Conservation (phyloP, 495 filamentous ascomycete species). For the Cairneyella variabilis region DNA sequence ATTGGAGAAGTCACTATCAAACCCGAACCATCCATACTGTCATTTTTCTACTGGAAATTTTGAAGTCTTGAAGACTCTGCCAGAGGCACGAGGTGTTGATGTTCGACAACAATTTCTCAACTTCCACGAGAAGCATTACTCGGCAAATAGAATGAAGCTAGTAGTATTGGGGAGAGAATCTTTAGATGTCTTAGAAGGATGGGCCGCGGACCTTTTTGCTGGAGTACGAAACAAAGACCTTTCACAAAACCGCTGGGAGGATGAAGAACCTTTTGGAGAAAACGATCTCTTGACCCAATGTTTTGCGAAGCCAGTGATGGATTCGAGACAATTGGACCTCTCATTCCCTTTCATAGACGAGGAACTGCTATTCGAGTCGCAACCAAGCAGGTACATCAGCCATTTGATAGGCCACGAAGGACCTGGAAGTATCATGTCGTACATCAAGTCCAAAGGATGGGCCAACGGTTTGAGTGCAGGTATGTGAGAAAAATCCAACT, state of each 20-base stretch:
- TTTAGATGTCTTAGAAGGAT: slow-evolving; percentile 82
- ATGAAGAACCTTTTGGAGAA: slow-evolving; percentile 61
- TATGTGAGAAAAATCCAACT: slow-evolving; percentile 43
- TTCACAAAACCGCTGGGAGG: slow-evolving; percentile 75
- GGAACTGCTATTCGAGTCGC: slow-evolving; percentile 73
- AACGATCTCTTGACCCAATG: slow-evolving; percentile 72
- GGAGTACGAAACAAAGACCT: slow-evolving; percentile 82
- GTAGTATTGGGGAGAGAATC: slow-evolving; percentile 84
- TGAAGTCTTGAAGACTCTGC: slow-evolving; percentile 81
- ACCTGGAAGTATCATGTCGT: slow-evolving; percentile 91
- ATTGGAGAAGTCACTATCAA: slow-evolving; percentile 86
- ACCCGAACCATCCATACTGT: slow-evolving; percentile 86
- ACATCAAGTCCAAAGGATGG: slow-evolving; percentile 95
- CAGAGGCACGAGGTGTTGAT: slow-evolving; percentile 77
- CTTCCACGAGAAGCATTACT: slow-evolving; percentile 67
- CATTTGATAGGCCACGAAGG: slow-evolving; percentile 97
- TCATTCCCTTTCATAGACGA: slow-evolving; percentile 89
- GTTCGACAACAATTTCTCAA: slow-evolving; percentile 92
- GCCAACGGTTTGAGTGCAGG: slow-evolving; percentile 84
- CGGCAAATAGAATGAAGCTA: slow-evolving; percentile 94
- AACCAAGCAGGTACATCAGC: slow-evolving; percentile 85
- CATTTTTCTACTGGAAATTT: slow-evolving; percentile 96
- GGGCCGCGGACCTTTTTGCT: slow-evolving; percentile 85
- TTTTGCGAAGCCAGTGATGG: slow-evolving; percentile 97
- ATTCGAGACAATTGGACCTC: slow-evolving; percentile 77